A percentile compares a stretch with the other conserved stretches of the same genome.
These are phyloP conservation scores for Erythrobasidium hasegawianum DNA, from an alignment of 1,284 basidiomycete genomes.

Conservation along the genomic window DNA sequence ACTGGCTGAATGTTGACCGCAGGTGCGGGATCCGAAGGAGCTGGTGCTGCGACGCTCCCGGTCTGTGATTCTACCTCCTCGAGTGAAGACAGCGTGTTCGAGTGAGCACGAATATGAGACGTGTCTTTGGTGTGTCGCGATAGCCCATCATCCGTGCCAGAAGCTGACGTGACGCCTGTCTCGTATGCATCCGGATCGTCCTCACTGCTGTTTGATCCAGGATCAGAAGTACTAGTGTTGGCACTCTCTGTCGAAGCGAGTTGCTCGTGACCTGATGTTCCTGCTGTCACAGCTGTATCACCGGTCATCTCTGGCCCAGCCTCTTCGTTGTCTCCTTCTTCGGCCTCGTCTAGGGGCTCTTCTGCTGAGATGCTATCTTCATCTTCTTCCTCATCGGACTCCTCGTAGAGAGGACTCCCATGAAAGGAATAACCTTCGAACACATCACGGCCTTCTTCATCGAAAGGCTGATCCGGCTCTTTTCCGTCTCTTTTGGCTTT, in stretches of 20 bases:
- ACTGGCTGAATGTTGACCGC: background rate
- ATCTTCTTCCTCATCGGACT: conserved; percentile 4
- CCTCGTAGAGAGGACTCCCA: conserved; percentile 4
- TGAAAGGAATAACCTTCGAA: conserved; percentile 36
- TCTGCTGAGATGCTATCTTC: conserved; percentile 1
- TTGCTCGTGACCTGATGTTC: background rate
- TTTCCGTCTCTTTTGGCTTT: conserved; percentile 15
- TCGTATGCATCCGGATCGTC: conserved; percentile 4
- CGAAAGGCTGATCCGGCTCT: conserved; percentile 32
- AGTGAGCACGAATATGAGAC: background rate
- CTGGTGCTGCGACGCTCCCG: background rate
- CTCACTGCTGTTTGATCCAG: background rate
- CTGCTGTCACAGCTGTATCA: background rate
- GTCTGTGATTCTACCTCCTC: background rate
- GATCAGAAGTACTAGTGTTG: too few species aligned
- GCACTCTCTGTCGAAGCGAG: too few species aligned
- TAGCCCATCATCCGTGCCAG: background rate
- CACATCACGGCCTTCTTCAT: conserved; percentile 34
- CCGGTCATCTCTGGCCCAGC: background rate
- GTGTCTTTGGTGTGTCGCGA: conserved; percentile 6
- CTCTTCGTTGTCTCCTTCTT: too few species aligned
- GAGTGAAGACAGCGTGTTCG: background rate
- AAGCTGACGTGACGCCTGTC: background rate
- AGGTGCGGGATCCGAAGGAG: background rate
- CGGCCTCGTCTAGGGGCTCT: background rate